phyloP scores from a whole-genome alignment of 306 rosid species.

The Glycine latifolia region DNA sequence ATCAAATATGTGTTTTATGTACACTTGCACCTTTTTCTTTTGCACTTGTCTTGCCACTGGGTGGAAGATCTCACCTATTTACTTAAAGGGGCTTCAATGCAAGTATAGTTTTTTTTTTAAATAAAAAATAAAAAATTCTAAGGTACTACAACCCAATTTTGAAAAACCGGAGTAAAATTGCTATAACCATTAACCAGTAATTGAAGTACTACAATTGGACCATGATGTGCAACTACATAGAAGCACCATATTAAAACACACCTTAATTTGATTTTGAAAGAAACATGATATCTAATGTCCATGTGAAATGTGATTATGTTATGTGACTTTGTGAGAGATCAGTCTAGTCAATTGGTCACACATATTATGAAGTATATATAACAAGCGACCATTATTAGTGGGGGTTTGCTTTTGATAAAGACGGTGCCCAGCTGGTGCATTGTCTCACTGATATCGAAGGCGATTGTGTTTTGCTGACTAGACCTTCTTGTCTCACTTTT shows the following conservation, averaged over 20 bases:
- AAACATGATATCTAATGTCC: background rate
- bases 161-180: background rate
- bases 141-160: background rate
- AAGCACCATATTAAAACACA: no score
- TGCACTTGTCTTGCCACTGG: background rate
- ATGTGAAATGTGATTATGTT: conserved; percentile 15
- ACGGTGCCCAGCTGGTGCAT: conserved; percentile 47
- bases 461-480: conserved; percentile 52
- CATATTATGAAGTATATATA: background rate
- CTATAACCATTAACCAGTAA: no score
- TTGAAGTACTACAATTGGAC: no score
- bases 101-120: background rate
- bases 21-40: background rate
- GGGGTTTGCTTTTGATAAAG: conserved; percentile 48
- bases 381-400: background rate
- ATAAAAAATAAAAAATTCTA: background rate
- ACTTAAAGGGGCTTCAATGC: background rate
- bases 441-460: conserved; percentile 42
- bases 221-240: background rate
- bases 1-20: background rate
- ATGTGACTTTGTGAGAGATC: background rate
- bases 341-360: background rate
- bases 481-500: conserved; percentile 48
- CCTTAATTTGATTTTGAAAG: background rate
- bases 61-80: background rate